These are phyloP conservation scores for Yamadazyma pseudoaaseri DNA, from an alignment of 1,139 yeast species.

Conservation along the genomic window DNA sequence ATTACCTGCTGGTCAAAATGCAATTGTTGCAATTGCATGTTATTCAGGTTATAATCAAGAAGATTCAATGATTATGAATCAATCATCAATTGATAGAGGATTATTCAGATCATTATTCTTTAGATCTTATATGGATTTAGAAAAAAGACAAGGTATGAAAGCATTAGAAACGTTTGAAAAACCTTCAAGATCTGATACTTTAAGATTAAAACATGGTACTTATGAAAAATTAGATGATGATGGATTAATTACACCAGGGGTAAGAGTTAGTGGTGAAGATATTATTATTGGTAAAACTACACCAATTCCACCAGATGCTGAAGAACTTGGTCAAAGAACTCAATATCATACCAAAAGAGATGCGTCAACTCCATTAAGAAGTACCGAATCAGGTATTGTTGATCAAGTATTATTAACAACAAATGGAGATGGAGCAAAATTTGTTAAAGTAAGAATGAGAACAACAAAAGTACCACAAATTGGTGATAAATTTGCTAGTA, in stretches of 20 bases:
- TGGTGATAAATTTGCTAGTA: constrained; percentile 98
- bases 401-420: constrained; percentile 97
- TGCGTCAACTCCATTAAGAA: constrained; percentile 95
- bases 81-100: constrained; percentile 95
- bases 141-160: constrained; percentile 97
- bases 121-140: constrained; percentile 98
- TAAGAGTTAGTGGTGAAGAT: constrained; percentile 98
- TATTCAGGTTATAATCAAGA: constrained; percentile 99
- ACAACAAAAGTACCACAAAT: constrained; percentile 97
- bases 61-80: constrained; percentile 99
- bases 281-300: constrained; percentile 98
- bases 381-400: constrained; percentile 97
- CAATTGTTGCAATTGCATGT: constrained; percentile 96
- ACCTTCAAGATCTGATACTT: constrained; percentile 91
- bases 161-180: constrained; percentile 95
- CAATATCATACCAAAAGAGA: constrained; percentile 98
- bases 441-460: constrained; percentile 98
- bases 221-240: constrained; percentile 97
- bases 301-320: constrained; percentile 97
- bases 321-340: constrained; percentile 97
- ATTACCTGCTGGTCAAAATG: constrained; percentile 98
- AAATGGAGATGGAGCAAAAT: constrained; percentile 95
- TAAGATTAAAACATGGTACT: constrained; percentile 95
- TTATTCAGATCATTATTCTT: constrained; percentile 92
- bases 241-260: constrained; percentile 97